phyloP scores from a whole-genome alignment of 176 grass and related monocot genomes.

The Paspalum notatum region DNA sequence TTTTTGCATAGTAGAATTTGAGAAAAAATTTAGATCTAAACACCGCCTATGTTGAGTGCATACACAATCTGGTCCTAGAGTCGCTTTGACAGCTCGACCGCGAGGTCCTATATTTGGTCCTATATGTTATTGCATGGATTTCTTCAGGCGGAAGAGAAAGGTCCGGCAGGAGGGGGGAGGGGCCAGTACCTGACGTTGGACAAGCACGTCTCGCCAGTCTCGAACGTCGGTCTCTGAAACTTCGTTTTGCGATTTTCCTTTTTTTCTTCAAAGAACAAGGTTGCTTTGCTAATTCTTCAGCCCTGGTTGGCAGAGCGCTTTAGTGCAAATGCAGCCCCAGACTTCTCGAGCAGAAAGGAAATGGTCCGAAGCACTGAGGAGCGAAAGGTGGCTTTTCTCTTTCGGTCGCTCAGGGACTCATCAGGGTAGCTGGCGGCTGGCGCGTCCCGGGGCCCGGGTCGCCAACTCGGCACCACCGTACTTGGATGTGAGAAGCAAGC shows the following conservation, averaged over 20 bases:
- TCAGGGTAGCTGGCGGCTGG: conserved; percentile 43
- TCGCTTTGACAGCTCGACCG: conserved; percentile 1
- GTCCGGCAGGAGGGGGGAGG: not conserved
- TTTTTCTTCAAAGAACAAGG: not conserved
- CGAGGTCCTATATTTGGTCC: conserved; percentile 20
- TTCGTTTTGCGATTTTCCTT: not conserved
- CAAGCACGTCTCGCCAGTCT: conserved; percentile 1
- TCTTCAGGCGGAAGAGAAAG: not conserved
- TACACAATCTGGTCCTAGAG: not conserved
- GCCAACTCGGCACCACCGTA: conserved; percentile 37
- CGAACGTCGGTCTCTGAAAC: not conserved
- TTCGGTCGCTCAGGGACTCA: conserved; percentile 26
- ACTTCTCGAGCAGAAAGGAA: not conserved
- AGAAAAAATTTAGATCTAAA: no score
- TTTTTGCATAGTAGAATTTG: no score
- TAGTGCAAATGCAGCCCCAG: no score
- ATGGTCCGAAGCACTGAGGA: not conserved
- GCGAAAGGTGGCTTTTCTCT: conserved; percentile 40
- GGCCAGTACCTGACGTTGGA: not conserved
- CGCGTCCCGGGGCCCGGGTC: not conserved
- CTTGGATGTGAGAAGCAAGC: conserved; percentile 50
- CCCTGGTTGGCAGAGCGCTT: not conserved
- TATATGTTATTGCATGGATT: conserved; percentile 6
- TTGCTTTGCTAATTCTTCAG: not conserved
- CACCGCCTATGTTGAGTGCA: no score